phyloP scores from a whole-genome alignment of 1,139 yeast species.

The Blastobotrys arbuscula region DNA sequence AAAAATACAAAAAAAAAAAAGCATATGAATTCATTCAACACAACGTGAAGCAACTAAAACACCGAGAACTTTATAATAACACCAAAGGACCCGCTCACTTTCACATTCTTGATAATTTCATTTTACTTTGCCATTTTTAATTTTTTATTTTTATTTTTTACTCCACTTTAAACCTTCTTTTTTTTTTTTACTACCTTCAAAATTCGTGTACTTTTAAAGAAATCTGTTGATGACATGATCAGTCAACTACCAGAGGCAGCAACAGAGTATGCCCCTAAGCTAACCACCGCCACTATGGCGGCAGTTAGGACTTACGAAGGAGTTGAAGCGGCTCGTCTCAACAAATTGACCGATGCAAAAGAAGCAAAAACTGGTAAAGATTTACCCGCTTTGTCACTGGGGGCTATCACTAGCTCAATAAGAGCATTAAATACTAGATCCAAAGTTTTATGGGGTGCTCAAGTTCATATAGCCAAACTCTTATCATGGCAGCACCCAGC shows the following conservation, averaged over 20 bases:
- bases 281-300: conserved; percentile 5
- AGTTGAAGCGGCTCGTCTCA: conserved; percentile 5
- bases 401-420: conserved; percentile 18
- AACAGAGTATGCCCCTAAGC: conserved; percentile 8
- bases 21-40: too few species aligned
- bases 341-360: conserved; percentile 7
- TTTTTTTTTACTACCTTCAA: not conserved
- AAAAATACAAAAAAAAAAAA: too few species aligned
- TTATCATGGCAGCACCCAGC: conserved; percentile 33
- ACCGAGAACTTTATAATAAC: too few species aligned
- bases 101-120: too few species aligned
- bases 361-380: conserved; percentile 10
- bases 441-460: conserved; percentile 21
- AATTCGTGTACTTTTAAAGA: not conserved
- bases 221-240: conserved; percentile 1
- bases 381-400: conserved; percentile 16
- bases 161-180: not conserved
- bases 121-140: not conserved
- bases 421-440: conserved; percentile 18
- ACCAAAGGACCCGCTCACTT: too few species aligned
- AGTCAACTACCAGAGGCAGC: conserved; percentile 6
- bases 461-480: conserved; percentile 24
- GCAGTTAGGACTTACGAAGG: conserved; percentile 6
- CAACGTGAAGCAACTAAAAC: too few species aligned
- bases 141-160: not conserved